Evolutionary conservation across 2,329 filamentous ascomycete species (phyloP).

Genomic region (Fusarium setosum): DNA sequence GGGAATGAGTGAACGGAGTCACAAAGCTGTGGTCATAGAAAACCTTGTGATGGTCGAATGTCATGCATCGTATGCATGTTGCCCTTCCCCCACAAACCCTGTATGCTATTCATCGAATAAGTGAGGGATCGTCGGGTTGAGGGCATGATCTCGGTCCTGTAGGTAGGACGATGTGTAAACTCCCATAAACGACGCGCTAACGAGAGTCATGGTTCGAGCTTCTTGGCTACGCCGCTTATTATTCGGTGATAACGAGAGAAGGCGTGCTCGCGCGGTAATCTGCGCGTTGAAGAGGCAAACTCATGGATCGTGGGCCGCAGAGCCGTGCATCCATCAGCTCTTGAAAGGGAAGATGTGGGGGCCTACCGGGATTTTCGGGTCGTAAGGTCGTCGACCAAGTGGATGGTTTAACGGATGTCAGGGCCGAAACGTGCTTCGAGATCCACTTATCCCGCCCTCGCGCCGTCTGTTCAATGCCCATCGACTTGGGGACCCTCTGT

Average conservation of each 20-base stretch:
- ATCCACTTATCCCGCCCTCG: slow-evolving; percentile 34
- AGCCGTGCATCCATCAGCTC: slow-evolving; percentile 36
- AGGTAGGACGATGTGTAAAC: background rate
- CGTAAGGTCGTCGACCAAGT: slow-evolving; percentile 34
- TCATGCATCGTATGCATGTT: slow-evolving; percentile 12
- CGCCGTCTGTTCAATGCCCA: slow-evolving; percentile 15
- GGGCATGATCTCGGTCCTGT: background rate
- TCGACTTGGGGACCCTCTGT: slow-evolving; percentile 14
- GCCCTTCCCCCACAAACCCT: slow-evolving; percentile 4
- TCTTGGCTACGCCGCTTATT: slow-evolving; percentile 6
- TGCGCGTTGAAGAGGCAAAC: background rate
- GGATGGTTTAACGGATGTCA: slow-evolving; percentile 40
- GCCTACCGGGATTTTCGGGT: slow-evolving; percentile 43
- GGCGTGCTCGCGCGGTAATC: background rate
- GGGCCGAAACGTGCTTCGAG: slow-evolving; percentile 40
- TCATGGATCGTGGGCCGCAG: slow-evolving; percentile 32
- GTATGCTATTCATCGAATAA: background rate
- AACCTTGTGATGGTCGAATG: slow-evolving; percentile 11
- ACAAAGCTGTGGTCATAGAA: background rate
- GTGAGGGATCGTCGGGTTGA: background rate
- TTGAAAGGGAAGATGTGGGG: slow-evolving; percentile 37
- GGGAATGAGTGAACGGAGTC: slow-evolving; percentile 5
- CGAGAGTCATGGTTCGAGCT: background rate
- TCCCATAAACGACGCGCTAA: background rate
- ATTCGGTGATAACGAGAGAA: background rate